Evolutionary conservation across 139 green algal genomes (phyloP).

Genomic region (Pleodorina starrii): DNA sequence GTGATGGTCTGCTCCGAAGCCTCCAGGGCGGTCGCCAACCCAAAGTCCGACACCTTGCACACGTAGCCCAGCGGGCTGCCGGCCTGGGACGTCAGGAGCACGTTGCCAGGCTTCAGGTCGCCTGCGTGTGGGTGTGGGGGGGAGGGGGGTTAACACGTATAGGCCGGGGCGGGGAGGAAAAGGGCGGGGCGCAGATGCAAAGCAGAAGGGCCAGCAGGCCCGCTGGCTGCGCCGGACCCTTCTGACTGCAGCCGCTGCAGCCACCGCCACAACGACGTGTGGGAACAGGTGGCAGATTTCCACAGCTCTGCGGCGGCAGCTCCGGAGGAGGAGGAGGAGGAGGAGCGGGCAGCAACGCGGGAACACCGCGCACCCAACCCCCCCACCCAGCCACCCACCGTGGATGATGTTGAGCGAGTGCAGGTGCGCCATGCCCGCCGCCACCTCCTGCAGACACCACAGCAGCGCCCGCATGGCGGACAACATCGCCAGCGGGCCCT

Average conservation of each 20-base stretch:
- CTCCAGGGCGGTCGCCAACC: slow-evolving; percentile 35
- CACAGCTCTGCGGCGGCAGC: too few species aligned
- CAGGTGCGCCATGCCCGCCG: slow-evolving; percentile 40
- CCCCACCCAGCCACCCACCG: too few species aligned
- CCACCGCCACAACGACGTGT: too few species aligned
- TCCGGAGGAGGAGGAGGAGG: too few species aligned
- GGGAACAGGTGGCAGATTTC: too few species aligned
- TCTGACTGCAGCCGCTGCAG: too few species aligned
- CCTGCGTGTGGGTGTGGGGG: neutral
- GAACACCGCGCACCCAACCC: too few species aligned
- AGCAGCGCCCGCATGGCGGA: slow-evolving; percentile 5
- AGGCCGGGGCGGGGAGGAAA: neutral
- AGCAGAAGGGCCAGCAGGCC: too few species aligned
- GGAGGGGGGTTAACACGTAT: neutral
- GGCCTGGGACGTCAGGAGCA: neutral
- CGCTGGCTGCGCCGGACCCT: too few species aligned
- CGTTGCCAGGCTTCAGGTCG: slow-evolving; percentile 43
- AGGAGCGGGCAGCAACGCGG: too few species aligned
- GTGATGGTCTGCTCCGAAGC: slow-evolving; percentile 42
- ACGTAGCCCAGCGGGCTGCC: slow-evolving; percentile 26
- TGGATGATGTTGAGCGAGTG: slow-evolving; percentile 50
- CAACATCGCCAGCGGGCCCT: neutral
- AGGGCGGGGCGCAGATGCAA: too few species aligned
- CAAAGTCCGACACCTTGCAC: slow-evolving; percentile 49
- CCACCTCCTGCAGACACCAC: slow-evolving; percentile 40